Evolutionary conservation across 116 monocot species (phyloP), one percentile per base, ranked within the genome.

Genomic region (Phalaenopsis hybrid): DNA sequence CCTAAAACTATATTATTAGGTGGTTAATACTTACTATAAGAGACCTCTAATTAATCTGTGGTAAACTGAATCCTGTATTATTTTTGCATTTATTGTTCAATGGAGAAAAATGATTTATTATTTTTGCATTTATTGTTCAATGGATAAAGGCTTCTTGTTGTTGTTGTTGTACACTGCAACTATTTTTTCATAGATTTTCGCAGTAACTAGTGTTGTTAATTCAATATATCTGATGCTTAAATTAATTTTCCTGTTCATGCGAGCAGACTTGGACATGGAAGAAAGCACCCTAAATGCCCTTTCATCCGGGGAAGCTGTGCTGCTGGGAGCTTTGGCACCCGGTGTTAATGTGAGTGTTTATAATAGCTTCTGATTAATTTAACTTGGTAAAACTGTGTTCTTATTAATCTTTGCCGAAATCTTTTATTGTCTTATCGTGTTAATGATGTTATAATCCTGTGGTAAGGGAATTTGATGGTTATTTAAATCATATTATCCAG

Each of bases 271-370:
- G 3, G 11, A 59, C 44, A 93, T 96, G 96, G 89, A 83, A 61
- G 76, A 65, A 76, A 59, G 81, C 25, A 75, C 75, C 34, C 45
- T 84, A 68, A 88, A 82, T 51, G 86, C 82, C 12, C 8, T 96
- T 21, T 96, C 96, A 77, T 89, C 96, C 76, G 84, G 90, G 63
- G 79, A 92, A 67, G 96, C 96, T 78, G 96, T 96, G 51, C 58
- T 96, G 80, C 52, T 94, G 84, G 96, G 96, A 80, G 96, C 96
- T 81, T 84, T 96, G 79, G 85, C 96, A 79, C 81, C 96, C 55
- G 96, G 96, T 81, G 96, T 96, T 41, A 96, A 96, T 82, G 96
- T 96, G 6, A 0, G 92, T 85, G 73, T 80, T 44, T 77, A 41
- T 25, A 41, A 20, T 51, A 75, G 10, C 13, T 20, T 13, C 44